Base-by-base conservation (phyloP, 2,329 filamentous ascomycete genomes). In the Botrytis squamosa region DNA sequence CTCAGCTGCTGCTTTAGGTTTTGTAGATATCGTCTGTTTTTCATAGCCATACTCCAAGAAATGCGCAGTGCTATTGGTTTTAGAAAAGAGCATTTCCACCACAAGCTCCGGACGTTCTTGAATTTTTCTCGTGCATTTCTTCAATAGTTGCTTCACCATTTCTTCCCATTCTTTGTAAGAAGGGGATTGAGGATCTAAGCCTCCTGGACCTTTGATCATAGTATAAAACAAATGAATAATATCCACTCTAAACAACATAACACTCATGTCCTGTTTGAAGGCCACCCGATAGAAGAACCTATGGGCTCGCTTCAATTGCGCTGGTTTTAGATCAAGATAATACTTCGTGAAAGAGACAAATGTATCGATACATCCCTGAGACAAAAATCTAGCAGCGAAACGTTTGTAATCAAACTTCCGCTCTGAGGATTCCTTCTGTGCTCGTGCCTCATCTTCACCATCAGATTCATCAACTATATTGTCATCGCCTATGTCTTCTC, bases 1-100 rank as follows among this genome's bases (percentile, higher is more conserved):
- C 80, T 97, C 93, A 18, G 93, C 92, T 0, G 91, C 94, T 5
- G 93, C 88, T 77, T 89, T 89, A 16, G 90, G 88, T 62, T 89
- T 87, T n/a, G 87, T 85, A 33, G 88, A 87, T 38, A 91, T 81
- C 0, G 91, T 89, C 77, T 95, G 94, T 80, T 91, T 93, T 79
- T 98, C 94, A 78, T 93, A 92, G 0, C 96, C 96, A 79, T 95
- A 94, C 80, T 98, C 95, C 8, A 99, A 87, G 81, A 94, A 98
- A 82, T 93, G 93, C 0, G 94, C 88, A 0, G 93, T 97, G 64
- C 89, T 88, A 70, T 90, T 91, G 73, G 94, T 92, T 82, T 99
- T 99, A 82, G 93, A 97, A 83, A 99, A 99, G 22, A 99, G 86
- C 87, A 99, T 89, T 83, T 99, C 96, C 0, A 97, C 91, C 68